Conservation (phyloP, 495 filamentous ascomycete genomes). For the Xylaria venustula region DNA sequence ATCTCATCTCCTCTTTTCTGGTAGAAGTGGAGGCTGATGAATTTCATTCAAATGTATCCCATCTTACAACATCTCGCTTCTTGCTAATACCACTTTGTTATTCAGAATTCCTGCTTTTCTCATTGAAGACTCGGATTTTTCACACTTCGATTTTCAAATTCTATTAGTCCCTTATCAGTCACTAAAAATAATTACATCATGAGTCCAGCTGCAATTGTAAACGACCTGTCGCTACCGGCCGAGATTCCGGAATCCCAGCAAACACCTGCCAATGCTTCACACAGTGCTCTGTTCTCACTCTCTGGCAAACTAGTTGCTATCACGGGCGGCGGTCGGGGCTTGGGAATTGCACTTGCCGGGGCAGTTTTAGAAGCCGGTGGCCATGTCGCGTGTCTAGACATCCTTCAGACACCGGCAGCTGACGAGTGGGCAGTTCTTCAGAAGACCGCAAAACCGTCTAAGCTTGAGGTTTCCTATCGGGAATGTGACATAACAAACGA, state of each 20-base stretch:
- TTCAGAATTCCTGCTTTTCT: neutral
- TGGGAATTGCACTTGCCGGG: constrained; percentile 1
- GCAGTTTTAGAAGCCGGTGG: constrained; percentile 9
- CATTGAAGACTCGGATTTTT: no score
- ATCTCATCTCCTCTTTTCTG: no score
- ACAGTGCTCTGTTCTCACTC: neutral
- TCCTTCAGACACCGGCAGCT: neutral
- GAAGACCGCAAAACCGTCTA: neutral
- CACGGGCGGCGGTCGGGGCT: constrained; percentile 5
- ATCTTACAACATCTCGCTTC: neutral
- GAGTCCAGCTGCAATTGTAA: neutral
- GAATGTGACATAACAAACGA: constrained; percentile 3
- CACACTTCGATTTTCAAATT: no score
- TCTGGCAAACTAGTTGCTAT: neutral
- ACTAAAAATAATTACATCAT: neutral
- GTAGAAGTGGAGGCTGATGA: no score
- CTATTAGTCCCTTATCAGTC: neutral
- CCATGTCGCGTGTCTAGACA: constrained; percentile 10
- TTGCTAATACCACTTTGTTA: neutral
- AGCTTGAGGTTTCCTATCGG: neutral
- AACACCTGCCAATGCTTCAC: neutral
- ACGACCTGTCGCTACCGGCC: neutral
- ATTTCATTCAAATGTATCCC: neutral
- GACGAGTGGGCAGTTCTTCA: neutral
- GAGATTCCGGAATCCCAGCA: neutral